phyloP scores from a whole-genome alignment of 495 filamentous ascomycete species.

The Penicillium antarcticum region DNA sequence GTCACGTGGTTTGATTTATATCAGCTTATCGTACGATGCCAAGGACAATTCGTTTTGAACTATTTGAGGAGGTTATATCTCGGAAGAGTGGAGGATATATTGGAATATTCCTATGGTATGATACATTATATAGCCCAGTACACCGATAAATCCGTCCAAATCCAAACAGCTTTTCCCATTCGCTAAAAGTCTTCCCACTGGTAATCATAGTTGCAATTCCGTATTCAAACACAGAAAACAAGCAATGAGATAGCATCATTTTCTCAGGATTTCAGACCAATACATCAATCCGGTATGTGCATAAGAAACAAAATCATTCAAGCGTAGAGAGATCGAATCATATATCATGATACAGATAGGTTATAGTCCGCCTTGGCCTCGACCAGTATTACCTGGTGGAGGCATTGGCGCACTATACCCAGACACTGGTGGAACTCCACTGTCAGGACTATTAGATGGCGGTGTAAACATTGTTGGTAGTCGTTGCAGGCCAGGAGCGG shows the following conservation, averaged over 20 bases:
- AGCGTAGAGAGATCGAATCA: background rate
- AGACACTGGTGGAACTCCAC: conserved; percentile 8
- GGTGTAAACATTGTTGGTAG: conserved; percentile 17
- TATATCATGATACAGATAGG: background rate
- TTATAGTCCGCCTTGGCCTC: conserved; percentile 6
- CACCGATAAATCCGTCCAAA: background rate
- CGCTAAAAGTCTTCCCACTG: background rate
- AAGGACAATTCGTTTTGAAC: too few species aligned
- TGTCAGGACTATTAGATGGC: conserved; percentile 15
- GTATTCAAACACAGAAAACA: background rate
- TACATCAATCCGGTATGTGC: background rate
- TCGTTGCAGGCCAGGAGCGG: background rate
- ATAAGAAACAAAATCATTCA: conserved; percentile 1
- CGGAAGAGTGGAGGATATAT: conserved; percentile 3
- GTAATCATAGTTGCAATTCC: background rate
- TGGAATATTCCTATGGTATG: background rate
- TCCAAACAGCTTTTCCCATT: background rate
- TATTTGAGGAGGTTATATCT: background rate
- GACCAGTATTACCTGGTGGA: conserved; percentile 5
- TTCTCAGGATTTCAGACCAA: background rate
- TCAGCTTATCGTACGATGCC: too few species aligned
- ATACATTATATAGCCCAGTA: background rate
- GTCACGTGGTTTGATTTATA: background rate
- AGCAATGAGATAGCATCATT: background rate
- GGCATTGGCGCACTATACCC: conserved; percentile 16